Base-by-base conservation (phyloP, 1,284 basidiomycete genomes). In the Apiotrichum mycotoxinovorans region DNA sequence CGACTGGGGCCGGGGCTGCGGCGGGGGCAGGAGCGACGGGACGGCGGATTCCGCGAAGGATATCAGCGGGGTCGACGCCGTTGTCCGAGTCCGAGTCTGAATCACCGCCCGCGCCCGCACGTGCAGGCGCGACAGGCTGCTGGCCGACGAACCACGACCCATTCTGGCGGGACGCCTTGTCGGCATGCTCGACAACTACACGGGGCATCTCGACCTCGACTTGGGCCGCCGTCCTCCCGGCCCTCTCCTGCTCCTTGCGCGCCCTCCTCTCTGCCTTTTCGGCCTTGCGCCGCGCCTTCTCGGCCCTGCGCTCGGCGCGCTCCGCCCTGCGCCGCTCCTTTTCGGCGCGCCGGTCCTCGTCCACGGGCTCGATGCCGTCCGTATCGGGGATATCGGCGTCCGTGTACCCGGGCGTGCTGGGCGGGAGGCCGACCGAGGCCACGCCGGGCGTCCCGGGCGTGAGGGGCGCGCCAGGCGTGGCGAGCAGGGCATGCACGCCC, bases 271-370 rank as follows among this genome's bases (percentile, higher is more conserved):
- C 37, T 18, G 35, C 47, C 27, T 41, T 33, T 26, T 44, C 43
- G 12, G 23, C 46, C 20, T 43, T 47, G 12, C 33, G 38, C 38
- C 42, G 17, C 34, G 45, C 45, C 22, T 25, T 23, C 7, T 40
- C 22, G 11, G 43, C 53, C 42, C 35, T 26, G 37, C 40, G 38
- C 40, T 30, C 54, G 22, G 33, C 56, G 41, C 54, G 48, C 26
- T 51, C 43, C 27, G 50, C 54, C 26, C 42, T 49, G 22, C 46
- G 46, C 8, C 22, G 20, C 49, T 45, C 26, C 44, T 33, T 45
- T 12, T 45, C 44, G 44, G 49, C 48, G 12, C 48, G 48, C 23
- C 22, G 33, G 37, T 30, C 25, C 12, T 40, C 37, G 23, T 38
- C 48, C 17, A 11, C 37, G 17, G 41, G 22, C 41, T 50, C 48